Percentiles rank a stretch among this genome's conserved stretches.
These are phyloP conservation scores for Cladochytrium replicatum DNA, from an alignment of 192 early-diverging fungal genomes.

Conservation along the genomic window DNA sequence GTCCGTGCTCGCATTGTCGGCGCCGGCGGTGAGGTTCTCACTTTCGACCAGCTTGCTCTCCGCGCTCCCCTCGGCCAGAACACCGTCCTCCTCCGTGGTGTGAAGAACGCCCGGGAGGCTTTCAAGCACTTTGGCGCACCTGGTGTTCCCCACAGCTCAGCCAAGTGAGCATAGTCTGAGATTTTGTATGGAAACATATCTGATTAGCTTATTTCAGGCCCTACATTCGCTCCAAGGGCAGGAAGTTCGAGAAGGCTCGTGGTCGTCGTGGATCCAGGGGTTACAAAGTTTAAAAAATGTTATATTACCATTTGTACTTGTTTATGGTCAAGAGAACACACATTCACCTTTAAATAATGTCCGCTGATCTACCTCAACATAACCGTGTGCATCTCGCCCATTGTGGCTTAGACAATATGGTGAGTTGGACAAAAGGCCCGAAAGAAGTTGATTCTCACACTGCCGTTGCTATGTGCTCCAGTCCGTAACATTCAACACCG, in stretches of 20 bases:
- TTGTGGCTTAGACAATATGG: no score
- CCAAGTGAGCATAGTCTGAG: conserved; percentile 40
- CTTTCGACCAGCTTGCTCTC: conserved; percentile 98
- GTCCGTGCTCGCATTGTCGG: conserved; percentile 96
- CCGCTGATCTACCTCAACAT: no score
- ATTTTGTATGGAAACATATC: neutral
- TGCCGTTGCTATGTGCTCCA: no score
- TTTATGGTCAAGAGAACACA: no score
- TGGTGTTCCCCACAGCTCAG: conserved; percentile 53
- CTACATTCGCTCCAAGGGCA: conserved; percentile 96
- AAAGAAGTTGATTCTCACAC: no score
- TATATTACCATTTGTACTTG: conserved; percentile 4
- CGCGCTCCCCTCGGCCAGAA: conserved; percentile 94
- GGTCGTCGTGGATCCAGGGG: conserved; percentile 98
- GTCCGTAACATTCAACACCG: no score
- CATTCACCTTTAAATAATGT: no score
- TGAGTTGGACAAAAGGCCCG: no score
- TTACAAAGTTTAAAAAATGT: conserved; percentile 74
- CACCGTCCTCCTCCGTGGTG: conserved; percentile 91
- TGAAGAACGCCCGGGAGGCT: conserved; percentile 89
- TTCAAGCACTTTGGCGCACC: conserved; percentile 98
- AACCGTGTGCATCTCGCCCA: no score
- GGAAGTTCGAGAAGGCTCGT: conserved; percentile 99
- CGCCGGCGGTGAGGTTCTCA: conserved; percentile 97
- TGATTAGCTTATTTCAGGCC: conserved; percentile 42